Base-by-base conservation (phyloP, 768 basidiomycete genomes). In the Pholiota microspora region DNA sequence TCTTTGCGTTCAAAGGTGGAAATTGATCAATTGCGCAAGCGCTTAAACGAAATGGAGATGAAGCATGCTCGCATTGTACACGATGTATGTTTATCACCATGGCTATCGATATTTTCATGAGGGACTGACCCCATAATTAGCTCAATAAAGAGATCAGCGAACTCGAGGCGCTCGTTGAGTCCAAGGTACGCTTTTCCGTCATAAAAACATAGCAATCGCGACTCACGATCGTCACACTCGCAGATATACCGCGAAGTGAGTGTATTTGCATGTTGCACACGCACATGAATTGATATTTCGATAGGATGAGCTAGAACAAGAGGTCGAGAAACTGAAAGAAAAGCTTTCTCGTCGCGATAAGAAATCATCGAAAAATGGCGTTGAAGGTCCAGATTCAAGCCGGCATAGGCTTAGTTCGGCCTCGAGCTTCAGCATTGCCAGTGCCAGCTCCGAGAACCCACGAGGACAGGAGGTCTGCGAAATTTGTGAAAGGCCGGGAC, bases 141-240 rank as follows among this genome's bases (percentile, higher is more conserved):
- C 80, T 94, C 56, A 88, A 92, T 71, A 90, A 93, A 63, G 94
- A 98, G 73, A 89, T 98, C 48, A 84, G 86, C 51, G 94, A 98
- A 67, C 79, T 98, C 16, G 96, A 98, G 69, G 81, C 87, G 34
- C 77, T 99, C 36, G 86, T 98, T n/a, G 96, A 99, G 67, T 82
- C 91, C 51, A 98, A 97, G 83, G 92, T 92, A 56, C 53, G 70
- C 48, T 5, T 8, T 34, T 27, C 18, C 23, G 3, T 12, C 32
- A 13, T 25, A 24, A 10, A 18, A 24, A 13, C 42, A 4, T 27
- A 6, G 28, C 2, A 1, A 7, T 6, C 45, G 36, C 18, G 16
- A 15, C n/a, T 44, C 29, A 45, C 51, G 25, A 45, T n/a, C n/a
- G 16, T 21, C 15, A 8, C 25, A 32, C 45, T 24, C 32, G 7